A percentile compares a stretch with the other conserved stretches of the same genome.
Conservation (phyloP, 1,139 yeast genomes). For the Debaryomyces subglobosus region DNA sequence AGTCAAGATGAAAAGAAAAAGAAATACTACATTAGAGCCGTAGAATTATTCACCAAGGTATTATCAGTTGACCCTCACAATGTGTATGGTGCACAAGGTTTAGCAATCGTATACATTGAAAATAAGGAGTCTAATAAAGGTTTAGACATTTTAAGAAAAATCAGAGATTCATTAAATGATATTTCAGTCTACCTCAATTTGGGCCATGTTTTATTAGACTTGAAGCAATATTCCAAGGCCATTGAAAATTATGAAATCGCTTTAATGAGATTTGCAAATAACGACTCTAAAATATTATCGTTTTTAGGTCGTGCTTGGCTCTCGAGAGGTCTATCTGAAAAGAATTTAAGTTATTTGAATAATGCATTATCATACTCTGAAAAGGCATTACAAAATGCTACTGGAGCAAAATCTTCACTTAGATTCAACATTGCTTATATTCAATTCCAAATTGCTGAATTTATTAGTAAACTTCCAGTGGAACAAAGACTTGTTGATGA, state of each 20-base stretch:
- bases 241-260: slow-evolving; percentile 89
- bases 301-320: slow-evolving; percentile 91
- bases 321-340: slow-evolving; percentile 73
- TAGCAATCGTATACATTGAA: slow-evolving; percentile 92
- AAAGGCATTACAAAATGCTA: slow-evolving; percentile 52
- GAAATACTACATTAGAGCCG: slow-evolving; percentile 82
- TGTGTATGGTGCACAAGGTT: slow-evolving; percentile 97
- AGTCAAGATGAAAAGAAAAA: slow-evolving; percentile 68
- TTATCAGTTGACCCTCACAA: slow-evolving; percentile 80
- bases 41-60: slow-evolving; percentile 88
- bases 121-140: slow-evolving; percentile 78
- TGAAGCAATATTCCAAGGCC: slow-evolving; percentile 81
- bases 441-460: slow-evolving; percentile 86
- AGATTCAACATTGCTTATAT: slow-evolving; percentile 83
- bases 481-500: slow-evolving; percentile 65
- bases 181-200: slow-evolving; percentile 81
- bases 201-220: slow-evolving; percentile 85
- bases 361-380: slow-evolving; percentile 66
- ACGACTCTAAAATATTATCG: slow-evolving; percentile 67
- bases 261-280: slow-evolving; percentile 63
- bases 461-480: slow-evolving; percentile 63
- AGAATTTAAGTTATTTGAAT: slow-evolving; percentile 58
- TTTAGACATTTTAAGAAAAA: slow-evolving; percentile 81
- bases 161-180: slow-evolving; percentile 87
- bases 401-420: slow-evolving; percentile 47